These are phyloP conservation scores for Coemansia sp. DNA, from an alignment of 192 early-diverging fungal genomes.

Conservation along the genomic window DNA sequence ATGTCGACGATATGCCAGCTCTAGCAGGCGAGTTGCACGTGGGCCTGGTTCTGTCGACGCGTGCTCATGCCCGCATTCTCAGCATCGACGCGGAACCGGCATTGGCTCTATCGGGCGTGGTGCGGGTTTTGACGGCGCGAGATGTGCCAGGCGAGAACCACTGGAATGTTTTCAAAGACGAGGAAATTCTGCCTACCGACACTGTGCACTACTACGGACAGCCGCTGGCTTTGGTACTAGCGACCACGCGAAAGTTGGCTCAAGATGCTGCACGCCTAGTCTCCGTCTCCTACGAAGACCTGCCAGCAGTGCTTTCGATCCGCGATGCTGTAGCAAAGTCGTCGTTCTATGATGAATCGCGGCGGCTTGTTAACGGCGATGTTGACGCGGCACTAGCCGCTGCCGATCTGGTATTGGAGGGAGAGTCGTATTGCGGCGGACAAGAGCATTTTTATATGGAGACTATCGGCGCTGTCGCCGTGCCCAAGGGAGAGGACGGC, in stretches of 20 bases:
- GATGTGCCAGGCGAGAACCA: slow-evolving; percentile 74
- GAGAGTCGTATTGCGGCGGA: slow-evolving; percentile 60
- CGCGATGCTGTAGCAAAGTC: slow-evolving; percentile 76
- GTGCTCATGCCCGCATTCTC: slow-evolving; percentile 72
- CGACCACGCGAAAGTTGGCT: slow-evolving; percentile 66
- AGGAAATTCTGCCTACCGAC: slow-evolving; percentile 79
- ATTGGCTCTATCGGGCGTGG: slow-evolving; percentile 65
- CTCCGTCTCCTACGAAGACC: slow-evolving; percentile 71
- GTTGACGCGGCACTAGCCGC: slow-evolving; percentile 60
- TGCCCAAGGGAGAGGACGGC: slow-evolving; percentile 75
- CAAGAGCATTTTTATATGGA: slow-evolving; percentile 94
- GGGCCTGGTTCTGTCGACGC: slow-evolving; percentile 68
- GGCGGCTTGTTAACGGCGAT: slow-evolving; percentile 66
- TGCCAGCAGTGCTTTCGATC: slow-evolving; percentile 75
- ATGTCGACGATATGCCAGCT: slow-evolving; percentile 83
- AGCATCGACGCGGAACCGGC: slow-evolving; percentile 65
- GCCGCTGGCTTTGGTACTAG: slow-evolving; percentile 82
- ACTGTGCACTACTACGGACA: slow-evolving; percentile 73
- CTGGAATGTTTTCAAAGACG: slow-evolving; percentile 68
- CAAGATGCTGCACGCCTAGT: slow-evolving; percentile 73
- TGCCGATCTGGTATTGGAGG: slow-evolving; percentile 62
- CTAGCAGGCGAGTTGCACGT: slow-evolving; percentile 70
- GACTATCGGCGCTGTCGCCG: slow-evolving; percentile 69
- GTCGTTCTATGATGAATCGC: slow-evolving; percentile 64
- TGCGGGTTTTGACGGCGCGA: slow-evolving; percentile 65